Evolutionary conservation across 495 filamentous ascomycete species (phyloP).

Genomic region (Penicillium subrubescens): DNA sequence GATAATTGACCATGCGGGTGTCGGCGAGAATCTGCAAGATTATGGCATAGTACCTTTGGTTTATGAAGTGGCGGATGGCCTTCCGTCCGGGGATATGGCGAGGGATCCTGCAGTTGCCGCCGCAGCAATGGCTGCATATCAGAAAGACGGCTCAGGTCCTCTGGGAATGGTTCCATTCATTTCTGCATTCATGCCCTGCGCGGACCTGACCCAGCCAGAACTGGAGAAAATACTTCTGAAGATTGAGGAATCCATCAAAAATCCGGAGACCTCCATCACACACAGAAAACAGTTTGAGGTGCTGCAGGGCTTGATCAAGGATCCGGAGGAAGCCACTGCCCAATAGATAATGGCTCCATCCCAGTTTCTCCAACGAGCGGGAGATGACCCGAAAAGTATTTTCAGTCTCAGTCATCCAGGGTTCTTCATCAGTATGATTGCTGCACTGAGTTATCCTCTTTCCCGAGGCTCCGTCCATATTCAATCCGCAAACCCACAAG

Average conservation of each 20-base stretch:
- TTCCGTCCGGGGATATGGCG: conserved; percentile 17
- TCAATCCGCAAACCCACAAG: conserved; percentile 10
- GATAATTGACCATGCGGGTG: conserved; percentile 39
- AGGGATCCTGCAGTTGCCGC: conserved; percentile 14
- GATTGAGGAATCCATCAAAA: background rate
- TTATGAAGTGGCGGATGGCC: conserved; percentile 21
- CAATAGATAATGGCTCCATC: conserved; percentile 28
- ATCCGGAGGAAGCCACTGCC: conserved; percentile 17
- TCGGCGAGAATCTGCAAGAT: conserved; percentile 55
- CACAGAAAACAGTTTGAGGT: conserved; percentile 14
- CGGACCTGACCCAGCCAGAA: conserved; percentile 9
- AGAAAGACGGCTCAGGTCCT: conserved; percentile 23
- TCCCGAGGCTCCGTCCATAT: conserved; percentile 31
- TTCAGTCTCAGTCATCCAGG: conserved; percentile 23
- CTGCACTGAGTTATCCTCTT: conserved; percentile 22
- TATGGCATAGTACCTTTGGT: conserved; percentile 29
- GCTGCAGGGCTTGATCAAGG: conserved; percentile 8
- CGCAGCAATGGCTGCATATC: conserved; percentile 25
- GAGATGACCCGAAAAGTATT: conserved; percentile 9
- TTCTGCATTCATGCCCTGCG: conserved; percentile 24
- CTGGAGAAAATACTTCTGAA: background rate
- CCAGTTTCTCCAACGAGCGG: conserved; percentile 9
- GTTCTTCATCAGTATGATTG: conserved; percentile 46
- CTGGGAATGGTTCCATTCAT: conserved; percentile 18
- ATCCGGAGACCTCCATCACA: background rate